Conservation (phyloP, 176 grass and related monocot species). For the Olyra latifolia region DNA sequence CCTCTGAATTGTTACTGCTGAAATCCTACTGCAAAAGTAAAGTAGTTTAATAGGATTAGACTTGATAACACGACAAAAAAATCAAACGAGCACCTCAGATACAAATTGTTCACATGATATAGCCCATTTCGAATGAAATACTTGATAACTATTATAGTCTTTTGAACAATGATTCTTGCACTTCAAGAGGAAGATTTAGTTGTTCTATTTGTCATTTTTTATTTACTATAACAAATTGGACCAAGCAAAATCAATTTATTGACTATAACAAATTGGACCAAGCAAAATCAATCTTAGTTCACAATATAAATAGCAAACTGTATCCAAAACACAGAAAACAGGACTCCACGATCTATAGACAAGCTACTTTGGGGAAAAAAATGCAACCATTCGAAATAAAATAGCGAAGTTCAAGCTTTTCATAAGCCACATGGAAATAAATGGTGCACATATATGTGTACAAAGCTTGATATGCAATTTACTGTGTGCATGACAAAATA, state of each 20-base stretch:
- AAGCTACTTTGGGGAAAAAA: neutral
- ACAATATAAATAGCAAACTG: neutral
- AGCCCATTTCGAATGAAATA: neutral
- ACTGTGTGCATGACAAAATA: neutral
- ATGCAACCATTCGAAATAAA: neutral
- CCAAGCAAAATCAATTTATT: neutral
- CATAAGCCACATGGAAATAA: neutral
- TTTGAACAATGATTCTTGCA: neutral
- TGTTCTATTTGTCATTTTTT: neutral
- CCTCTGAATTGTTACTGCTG: conserved; percentile 18
- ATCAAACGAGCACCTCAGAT: neutral
- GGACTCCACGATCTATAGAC: neutral
- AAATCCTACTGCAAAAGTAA: conserved; percentile 29
- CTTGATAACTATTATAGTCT: neutral
- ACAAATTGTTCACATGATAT: neutral
- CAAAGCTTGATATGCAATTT: neutral
- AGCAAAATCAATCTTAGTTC: neutral
- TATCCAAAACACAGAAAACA: neutral
- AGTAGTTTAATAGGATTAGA: neutral
- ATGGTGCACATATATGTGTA: neutral
- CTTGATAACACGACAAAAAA: neutral
- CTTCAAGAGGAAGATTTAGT: neutral
- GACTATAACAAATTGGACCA: neutral
- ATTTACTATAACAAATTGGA: neutral
- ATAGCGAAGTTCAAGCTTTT: too few relatives aligned